These are phyloP conservation scores for Helminthosporium solani DNA, from an alignment of 2,329 filamentous ascomycete species.

Conservation along the genomic window DNA sequence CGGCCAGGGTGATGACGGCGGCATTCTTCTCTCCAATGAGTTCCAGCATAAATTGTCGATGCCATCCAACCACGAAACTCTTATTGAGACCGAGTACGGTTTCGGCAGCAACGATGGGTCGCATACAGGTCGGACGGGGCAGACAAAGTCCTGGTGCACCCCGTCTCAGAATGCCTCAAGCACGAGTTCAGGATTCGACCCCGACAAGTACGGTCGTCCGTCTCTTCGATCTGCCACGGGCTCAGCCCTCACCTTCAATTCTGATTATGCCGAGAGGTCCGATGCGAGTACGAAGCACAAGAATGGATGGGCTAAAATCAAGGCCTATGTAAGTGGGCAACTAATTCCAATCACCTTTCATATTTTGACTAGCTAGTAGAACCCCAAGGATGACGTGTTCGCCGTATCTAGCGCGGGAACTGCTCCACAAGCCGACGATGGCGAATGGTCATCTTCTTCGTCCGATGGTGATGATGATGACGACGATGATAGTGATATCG, in stretches of 20 bases:
- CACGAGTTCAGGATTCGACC: slow-evolving; percentile 19
- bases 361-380: slow-evolving; percentile 10
- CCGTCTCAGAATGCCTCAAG: slow-evolving; percentile 11
- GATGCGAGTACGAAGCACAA: slow-evolving; percentile 7
- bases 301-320: slow-evolving; percentile 33
- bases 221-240: slow-evolving; percentile 12
- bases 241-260: slow-evolving; percentile 21
- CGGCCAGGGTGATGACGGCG: slow-evolving; percentile 13
- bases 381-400: slow-evolving; percentile 11
- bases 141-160: slow-evolving; percentile 29
- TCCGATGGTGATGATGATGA: slow-evolving; percentile 45
- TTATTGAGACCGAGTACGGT: slow-evolving; percentile 26
- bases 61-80: slow-evolving; percentile 8
- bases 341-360: background rate
- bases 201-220: slow-evolving; percentile 22
- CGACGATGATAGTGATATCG: slow-evolving; percentile 38
- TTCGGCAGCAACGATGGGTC: slow-evolving; percentile 11
- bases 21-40: slow-evolving; percentile 16
- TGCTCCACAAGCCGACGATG: slow-evolving; percentile 16
- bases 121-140: slow-evolving; percentile 15
- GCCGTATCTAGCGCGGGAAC: background rate
- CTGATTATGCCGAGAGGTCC: slow-evolving; percentile 28
- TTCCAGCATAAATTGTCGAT: slow-evolving; percentile 21
- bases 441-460: slow-evolving; percentile 45
- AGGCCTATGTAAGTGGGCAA: slow-evolving; percentile 26